A percentile compares a stretch with the other conserved stretches of the same genome.
These are phyloP conservation scores for Elongisporangium prolatum DNA, from an alignment of 352 stramenopile genomes.

Conservation along the genomic window DNA sequence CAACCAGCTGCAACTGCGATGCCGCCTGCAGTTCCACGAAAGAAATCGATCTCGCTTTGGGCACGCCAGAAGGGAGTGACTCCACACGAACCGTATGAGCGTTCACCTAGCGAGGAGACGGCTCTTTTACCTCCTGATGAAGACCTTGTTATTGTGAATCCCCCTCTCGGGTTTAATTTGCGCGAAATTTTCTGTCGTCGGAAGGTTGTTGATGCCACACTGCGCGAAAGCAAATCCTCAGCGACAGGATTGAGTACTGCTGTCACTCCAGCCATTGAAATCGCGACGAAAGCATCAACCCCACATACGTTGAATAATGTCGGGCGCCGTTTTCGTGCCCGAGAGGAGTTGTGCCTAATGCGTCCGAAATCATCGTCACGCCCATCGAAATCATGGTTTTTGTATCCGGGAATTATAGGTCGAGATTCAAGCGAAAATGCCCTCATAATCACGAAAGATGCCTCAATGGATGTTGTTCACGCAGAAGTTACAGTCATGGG, in stretches of 20 bases:
- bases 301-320: neutral
- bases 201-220: neutral
- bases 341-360: constrained; percentile 58
- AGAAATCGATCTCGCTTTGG: neutral
- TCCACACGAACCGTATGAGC: neutral
- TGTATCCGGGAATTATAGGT: constrained; percentile 51
- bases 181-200: neutral
- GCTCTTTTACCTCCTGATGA: neutral
- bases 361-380: constrained; percentile 24
- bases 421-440: constrained; percentile 47
- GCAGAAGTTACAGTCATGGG: constrained; percentile 49
- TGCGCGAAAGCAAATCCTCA: neutral
- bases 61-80: neutral
- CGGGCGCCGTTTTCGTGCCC: constrained; percentile 27
- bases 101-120: neutral
- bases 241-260: neutral
- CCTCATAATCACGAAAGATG: constrained; percentile 45
- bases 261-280: neutral
- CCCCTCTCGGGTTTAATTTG: neutral
- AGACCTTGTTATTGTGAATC: neutral
- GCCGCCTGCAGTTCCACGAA: neutral
- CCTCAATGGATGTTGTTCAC: constrained; percentile 60
- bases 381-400: constrained; percentile 55
- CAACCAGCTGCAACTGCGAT: neutral
- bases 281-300: neutral